A percentile compares a stretch with the other conserved stretches of the same genome.
Conservation (phyloP, 768 basidiomycete species). For the Tulasnella sp. region DNA sequence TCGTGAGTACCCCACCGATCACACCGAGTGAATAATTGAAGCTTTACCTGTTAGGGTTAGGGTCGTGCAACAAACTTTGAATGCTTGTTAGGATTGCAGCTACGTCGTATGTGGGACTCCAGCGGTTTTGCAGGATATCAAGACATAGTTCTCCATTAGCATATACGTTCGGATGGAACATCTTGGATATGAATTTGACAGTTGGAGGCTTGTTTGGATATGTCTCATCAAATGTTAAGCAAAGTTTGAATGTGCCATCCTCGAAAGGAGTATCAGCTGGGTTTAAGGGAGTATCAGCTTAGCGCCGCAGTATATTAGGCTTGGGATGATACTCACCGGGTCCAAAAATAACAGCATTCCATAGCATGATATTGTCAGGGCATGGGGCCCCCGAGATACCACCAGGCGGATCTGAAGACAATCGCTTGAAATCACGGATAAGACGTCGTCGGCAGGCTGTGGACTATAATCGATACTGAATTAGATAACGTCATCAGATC, state of each 20-base stretch:
- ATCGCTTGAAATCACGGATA: constrained; percentile 93
- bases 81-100: constrained; percentile 96
- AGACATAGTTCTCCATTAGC: constrained; percentile 96
- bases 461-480: constrained; percentile 39
- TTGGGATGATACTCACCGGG: constrained; percentile 49
- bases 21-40: background rate
- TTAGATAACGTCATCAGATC: background rate
- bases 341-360: constrained; percentile 99
- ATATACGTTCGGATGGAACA: constrained; percentile 99
- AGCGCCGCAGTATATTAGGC: background rate
- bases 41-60: constrained; percentile 69
- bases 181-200: constrained; percentile 90
- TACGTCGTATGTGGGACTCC: constrained; percentile 98
- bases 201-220: constrained; percentile 98
- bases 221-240: constrained; percentile 90
- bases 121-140: constrained; percentile 96
- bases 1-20: too few relatives aligned
- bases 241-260: constrained; percentile 95
- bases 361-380: constrained; percentile 97
- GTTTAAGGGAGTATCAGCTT: background rate
- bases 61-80: constrained; percentile 90
- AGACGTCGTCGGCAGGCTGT: constrained; percentile 90
- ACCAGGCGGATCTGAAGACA: constrained; percentile 87
- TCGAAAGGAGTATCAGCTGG: constrained; percentile 97
- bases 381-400: constrained; percentile 96